Base-by-base conservation (phyloP, 371 early-diverging fungal genomes). In the Mucor lusitanicus region DNA sequence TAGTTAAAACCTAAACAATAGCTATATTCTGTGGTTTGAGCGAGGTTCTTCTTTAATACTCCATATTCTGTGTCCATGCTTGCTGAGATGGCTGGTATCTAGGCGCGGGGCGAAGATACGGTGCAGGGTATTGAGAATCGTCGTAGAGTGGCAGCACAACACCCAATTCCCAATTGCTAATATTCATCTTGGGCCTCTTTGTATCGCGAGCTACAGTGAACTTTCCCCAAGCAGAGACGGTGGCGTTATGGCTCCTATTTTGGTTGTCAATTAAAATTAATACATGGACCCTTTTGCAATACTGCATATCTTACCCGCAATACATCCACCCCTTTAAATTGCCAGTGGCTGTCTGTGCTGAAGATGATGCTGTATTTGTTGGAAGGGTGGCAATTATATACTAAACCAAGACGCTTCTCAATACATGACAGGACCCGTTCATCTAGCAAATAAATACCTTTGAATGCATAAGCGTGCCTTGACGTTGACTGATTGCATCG, bases 131-230 rank as follows among this genome's bases (percentile, higher is more conserved):
- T 35, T 77, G 70, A 9, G 70, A 65, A 15, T 73, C 39, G 13
- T 77, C 72, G 39, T 67, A 63, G 3, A 80, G 28, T 6, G 83
- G 83, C 9, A 83, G 32, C 0, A 83, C 78, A 12, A 83, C 75
- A 13, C 83, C 81, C n/a, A 80, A 57, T 60, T 80, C 81, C 83
- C 83, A 83, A 71, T 83, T 83, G 56, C 83, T 83, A 17, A 83
- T 83, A 9, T 35, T 70, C 63, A 78, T 67, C 53, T 79, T 83
- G 6, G 79, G 79, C 40, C 68, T 30, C 35, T 74, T 73, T 3
- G 64, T 63, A 11, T 63, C 60, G 32, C 68, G 69, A 23, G 77
- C 44, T 6, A 77, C 6, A 0, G 77, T 61, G 12, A 74, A 59
- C 42, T 77, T 78, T 3, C 81, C 83, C 83, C 83, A 83, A 15